These are phyloP conservation scores for Podospora sp. DNA, from an alignment of 495 filamentous ascomycete genomes.

Conservation along the genomic window DNA sequence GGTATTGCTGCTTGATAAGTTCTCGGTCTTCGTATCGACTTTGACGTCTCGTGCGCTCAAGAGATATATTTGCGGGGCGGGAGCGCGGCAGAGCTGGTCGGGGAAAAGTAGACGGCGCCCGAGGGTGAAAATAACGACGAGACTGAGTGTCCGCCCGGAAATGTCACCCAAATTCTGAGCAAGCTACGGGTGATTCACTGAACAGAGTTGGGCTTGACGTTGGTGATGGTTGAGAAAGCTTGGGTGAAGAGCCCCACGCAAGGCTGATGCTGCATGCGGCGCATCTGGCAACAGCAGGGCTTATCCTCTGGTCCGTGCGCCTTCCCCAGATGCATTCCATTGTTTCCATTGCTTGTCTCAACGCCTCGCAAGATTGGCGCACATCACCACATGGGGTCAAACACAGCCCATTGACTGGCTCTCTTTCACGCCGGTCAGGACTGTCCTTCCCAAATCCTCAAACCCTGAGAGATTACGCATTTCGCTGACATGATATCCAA, in stretches of 20 bases:
- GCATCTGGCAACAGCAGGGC: neutral
- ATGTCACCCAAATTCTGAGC: neutral
- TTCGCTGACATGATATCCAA: neutral
- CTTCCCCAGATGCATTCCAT: neutral
- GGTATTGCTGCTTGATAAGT: neutral
- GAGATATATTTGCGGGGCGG: neutral
- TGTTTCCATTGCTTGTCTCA: too few species aligned
- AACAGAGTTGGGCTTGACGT: neutral
- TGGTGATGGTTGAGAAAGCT: neutral
- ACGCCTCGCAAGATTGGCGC: too few species aligned
- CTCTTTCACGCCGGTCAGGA: neutral
- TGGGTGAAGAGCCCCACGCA: constrained; percentile 1
- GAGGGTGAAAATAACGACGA: neutral
- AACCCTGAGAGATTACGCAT: neutral
- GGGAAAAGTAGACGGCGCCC: neutral
- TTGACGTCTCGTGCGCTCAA: neutral
- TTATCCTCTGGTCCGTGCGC: neutral
- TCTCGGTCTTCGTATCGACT: neutral
- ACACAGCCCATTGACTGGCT: neutral
- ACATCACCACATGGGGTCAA: neutral
- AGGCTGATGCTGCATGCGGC: constrained; percentile 4
- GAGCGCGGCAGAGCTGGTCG: neutral
- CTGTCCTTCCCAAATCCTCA: neutral
- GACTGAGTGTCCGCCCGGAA: neutral
- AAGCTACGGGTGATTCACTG: neutral